These are phyloP conservation scores for Kodamaea laetipori DNA, from an alignment of 805 yeast species.

Conservation along the genomic window DNA sequence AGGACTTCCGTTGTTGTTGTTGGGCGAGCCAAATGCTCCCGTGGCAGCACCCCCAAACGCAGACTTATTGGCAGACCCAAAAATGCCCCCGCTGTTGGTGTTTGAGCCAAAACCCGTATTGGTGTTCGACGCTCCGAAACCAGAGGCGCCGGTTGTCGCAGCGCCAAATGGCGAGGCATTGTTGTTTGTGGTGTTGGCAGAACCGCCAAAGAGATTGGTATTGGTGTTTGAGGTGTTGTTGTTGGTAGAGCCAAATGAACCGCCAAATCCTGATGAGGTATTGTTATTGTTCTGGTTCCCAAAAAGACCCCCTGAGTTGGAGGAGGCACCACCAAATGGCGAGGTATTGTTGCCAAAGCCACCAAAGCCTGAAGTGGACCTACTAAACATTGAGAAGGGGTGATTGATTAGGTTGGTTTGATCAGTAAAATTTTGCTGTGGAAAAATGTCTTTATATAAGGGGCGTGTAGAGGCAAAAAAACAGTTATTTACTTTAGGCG, in stretches of 20 bases:
- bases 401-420: neutral
- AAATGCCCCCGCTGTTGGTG: conserved; percentile 24
- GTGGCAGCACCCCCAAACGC: conserved; percentile 23
- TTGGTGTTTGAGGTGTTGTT: too few species aligned
- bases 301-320: conserved; percentile 21
- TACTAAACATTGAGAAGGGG: conserved; percentile 46
- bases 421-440: neutral
- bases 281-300: conserved; percentile 16
- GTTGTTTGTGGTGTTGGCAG: conserved; percentile 9
- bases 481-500: neutral
- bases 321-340: conserved; percentile 32
- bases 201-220: conserved; percentile 15
- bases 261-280: conserved; percentile 17
- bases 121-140: conserved; percentile 38
- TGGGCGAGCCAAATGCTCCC: conserved; percentile 18
- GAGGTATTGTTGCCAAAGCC: conserved; percentile 33
- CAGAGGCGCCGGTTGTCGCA: conserved; percentile 21
- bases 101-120: conserved; percentile 19
- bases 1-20: conserved; percentile 14
- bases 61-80: conserved; percentile 26
- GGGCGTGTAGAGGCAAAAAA: conserved; percentile 1
- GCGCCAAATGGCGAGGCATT: conserved; percentile 31
- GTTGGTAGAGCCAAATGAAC: conserved; percentile 30
- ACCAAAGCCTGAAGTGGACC: conserved; percentile 53
- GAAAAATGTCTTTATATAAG: conserved; percentile 2